Percentiles rank a stretch among this genome's conserved stretches.
Conservation (phyloP, 106 monocot species). For the Acorus calamus region DNA sequence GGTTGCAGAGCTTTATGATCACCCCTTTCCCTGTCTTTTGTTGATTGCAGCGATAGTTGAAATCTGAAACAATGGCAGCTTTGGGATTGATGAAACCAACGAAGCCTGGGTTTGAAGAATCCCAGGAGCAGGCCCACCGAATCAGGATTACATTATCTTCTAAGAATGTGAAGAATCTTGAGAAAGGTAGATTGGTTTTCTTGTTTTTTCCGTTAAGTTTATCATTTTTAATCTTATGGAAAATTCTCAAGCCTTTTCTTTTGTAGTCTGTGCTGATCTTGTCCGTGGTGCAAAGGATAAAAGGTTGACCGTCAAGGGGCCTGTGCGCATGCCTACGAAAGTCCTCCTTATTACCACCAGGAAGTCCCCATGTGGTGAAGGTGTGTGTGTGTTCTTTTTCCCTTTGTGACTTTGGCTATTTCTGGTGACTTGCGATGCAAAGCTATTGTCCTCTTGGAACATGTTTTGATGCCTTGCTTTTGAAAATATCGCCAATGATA, state of each 20-base stretch:
- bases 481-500: no score
- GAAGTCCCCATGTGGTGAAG: slow-evolving; percentile 29
- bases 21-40: no score
- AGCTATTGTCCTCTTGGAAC: no score
- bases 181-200: slow-evolving; percentile 13
- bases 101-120: slow-evolving; percentile 20
- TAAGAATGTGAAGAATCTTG: slow-evolving; percentile 22
- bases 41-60: no score
- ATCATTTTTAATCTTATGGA: background rate
- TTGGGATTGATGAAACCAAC: slow-evolving; percentile 9
- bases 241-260: background rate
- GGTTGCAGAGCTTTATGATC: no score
- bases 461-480: no score
- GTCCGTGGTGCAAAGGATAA: slow-evolving; percentile 9
- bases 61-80: no score
- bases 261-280: slow-evolving; percentile 8
- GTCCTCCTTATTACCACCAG: slow-evolving; percentile 22
- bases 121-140: slow-evolving; percentile 15
- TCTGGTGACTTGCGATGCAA: no score
- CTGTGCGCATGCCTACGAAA: slow-evolving; percentile 25
- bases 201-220: background rate
- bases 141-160: slow-evolving; percentile 15
- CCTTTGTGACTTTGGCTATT: no score
- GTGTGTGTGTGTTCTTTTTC: background rate
- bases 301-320: slow-evolving; percentile 7